Base-by-base conservation (phyloP, 441 rosid genomes). In the Pelargonium australe region DNA sequence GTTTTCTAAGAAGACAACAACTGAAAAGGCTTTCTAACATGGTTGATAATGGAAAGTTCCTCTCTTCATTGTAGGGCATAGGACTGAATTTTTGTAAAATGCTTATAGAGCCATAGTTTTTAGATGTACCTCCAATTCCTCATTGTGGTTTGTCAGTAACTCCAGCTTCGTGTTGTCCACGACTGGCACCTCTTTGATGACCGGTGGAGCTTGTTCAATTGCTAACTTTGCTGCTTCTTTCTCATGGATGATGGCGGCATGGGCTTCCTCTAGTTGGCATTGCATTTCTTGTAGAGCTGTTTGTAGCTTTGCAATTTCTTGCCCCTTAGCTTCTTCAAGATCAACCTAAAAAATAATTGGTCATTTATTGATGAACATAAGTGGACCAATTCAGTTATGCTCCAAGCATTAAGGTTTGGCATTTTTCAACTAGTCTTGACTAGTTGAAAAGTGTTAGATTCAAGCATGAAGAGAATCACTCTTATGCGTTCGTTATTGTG, bases 311-410 rank as follows among this genome's bases (percentile, higher is more conserved):
- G 76, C 71, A 0, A 85, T 79, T 76, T 89, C 91, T 78, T 83
- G 84, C 68, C 79, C 79, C 79, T 89, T 89, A 3, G 85, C 84
- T 72, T 83, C 95, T 81, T 89, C 95, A n/a, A 89, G 79, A 78
- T 89, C 91, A 73, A 76, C 78, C 95, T 89, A 41, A 68, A 74
- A 55, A 72, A 28, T 34, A 61, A 28, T 62, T 62, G 65, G 19
- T 62, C 65, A 7, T 41, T 57, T 74, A 55, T 16, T 49, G 25
- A 68, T 60, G 70, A 55, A 53, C 44, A 20, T 63, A 31, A 40
- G 31, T 37, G 41, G 11, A 7, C 25, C 47, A 44, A 34, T 5
- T 44, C 13, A 23, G 23, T 23, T 10, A 64, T 17, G 53, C 63
- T 47, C 13, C 16, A 47, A 70, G 16, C 41, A 31, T 63, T n/a